Percentiles rank a stretch among this genome's conserved stretches.
Conservation (phyloP, 2,329 filamentous ascomycete species). For the Neocucurbitaria cava region DNA sequence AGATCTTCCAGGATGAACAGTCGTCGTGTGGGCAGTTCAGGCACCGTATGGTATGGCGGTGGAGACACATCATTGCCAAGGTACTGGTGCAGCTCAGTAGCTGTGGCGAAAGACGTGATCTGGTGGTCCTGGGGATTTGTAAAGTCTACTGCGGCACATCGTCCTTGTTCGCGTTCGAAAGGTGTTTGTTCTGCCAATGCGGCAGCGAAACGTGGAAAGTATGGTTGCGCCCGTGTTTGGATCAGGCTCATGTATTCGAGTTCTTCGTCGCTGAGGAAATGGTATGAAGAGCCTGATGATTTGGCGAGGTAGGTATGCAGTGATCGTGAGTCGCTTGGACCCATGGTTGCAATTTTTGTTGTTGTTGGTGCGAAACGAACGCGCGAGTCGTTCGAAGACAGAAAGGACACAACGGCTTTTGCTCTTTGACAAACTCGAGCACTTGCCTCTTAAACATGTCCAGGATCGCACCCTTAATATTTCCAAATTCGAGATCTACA, state of each 20-base stretch:
- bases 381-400: no score
- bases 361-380: background rate
- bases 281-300: background rate
- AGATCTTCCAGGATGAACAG: conserved; percentile 16
- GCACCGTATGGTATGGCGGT: background rate
- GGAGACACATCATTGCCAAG: background rate
- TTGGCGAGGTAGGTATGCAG: background rate
- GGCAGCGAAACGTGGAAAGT: conserved; percentile 9
- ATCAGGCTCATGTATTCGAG: conserved; percentile 13
- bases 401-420: no score
- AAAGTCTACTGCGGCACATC: conserved; percentile 11
- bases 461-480: background rate
- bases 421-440: no score
- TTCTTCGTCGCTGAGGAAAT: conserved; percentile 10
- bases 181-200: conserved; percentile 8
- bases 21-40: background rate
- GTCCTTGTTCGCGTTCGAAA: conserved; percentile 5
- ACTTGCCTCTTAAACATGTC: no score
- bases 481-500: no score
- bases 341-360: background rate
- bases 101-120: conserved; percentile 2
- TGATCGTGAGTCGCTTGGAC: background rate
- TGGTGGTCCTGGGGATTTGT: background rate
- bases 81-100: conserved; percentile 3
- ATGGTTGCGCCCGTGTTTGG: conserved; percentile 8